Evolutionary conservation across 257 asterid genomes (phyloP), one percentile per base, ranked within the genome.

Genomic region (Solanum clarkiae): DNA sequence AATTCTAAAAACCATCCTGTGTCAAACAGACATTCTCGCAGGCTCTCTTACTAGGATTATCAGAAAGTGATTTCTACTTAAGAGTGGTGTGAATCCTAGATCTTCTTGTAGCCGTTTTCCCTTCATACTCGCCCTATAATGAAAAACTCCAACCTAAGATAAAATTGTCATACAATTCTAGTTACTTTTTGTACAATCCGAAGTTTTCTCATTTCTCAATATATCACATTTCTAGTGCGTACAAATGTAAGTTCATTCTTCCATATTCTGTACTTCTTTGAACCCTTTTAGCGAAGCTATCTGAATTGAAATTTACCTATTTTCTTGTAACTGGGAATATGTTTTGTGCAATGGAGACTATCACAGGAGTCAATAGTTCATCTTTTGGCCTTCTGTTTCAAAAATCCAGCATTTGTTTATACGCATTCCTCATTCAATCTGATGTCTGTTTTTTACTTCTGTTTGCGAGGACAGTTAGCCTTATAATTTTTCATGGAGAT

Each of bases 21-120:
- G 81, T 84, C 90, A 72, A 88, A 79, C 84, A 87, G 90, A 87
- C 94, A 90, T 80, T 89, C 88, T 8, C 91, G 94, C 84, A 88
- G 86, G 87, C 92, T 90, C 18, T 92, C 94, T 63, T 91, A 92
- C 86, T 90, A 87, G 89, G 84, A 72, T 75, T 69, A n/a, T 79
- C 29, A 5, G 18, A 29, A 24, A 54, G 29, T 32, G 42, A 5
- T 13, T 20, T 42, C 42, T 44, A 54, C 51, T 75, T 55, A 36
- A 16, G 60, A 83, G 60, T 60, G 80, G 71, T 85, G 68, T 65
- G 86, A 80, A 62, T 42, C 82, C 71, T 20, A 6, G 65, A 24
- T 82, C 82, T 15, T 85, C 69, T 80, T 56, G 68, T 72, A 47
- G 71, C 59, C 1, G 0, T 83, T 57, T 45, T n/a, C 57, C 12